These are phyloP conservation scores for Tausonia pullulans DNA, from an alignment of 1,284 basidiomycete genomes.

Conservation along the genomic window DNA sequence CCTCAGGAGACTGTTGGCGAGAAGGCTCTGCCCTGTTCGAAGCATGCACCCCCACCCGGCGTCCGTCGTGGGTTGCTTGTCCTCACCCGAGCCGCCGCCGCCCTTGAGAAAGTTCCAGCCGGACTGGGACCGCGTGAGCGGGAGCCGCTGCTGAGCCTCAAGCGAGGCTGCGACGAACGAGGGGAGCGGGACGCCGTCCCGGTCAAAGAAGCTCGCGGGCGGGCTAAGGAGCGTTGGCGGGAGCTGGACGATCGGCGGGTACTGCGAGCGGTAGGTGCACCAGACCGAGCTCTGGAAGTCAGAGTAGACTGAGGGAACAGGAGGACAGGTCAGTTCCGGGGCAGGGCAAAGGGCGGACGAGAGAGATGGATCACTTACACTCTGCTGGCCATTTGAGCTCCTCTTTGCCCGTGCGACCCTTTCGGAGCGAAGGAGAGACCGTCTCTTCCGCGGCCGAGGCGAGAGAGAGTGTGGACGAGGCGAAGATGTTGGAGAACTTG, in stretches of 20 bases:
- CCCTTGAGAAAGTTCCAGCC: conserved; percentile 40
- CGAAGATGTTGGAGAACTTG: conserved; percentile 32
- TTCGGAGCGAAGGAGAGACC: conserved; percentile 18
- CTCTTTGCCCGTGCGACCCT: conserved; percentile 27
- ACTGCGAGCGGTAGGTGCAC: conserved; percentile 86
- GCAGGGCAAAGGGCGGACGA: background rate
- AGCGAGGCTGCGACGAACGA: conserved; percentile 15
- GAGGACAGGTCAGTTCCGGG: background rate
- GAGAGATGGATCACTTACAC: conserved; percentile 24
- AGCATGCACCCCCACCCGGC: conserved; percentile 98
- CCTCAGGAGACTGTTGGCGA: conserved; percentile 78
- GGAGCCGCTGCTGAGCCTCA: conserved; percentile 11
- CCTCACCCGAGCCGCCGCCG: conserved; percentile 33
- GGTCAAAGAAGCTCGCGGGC: conserved; percentile 35
- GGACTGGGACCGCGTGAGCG: conserved; percentile 31
- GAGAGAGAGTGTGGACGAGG: conserved; percentile 25
- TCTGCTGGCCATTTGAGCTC: conserved; percentile 31
- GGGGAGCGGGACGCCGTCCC: conserved; percentile 31
- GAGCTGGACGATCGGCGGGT: conserved; percentile 62
- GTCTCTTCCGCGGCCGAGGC: conserved; percentile 17
- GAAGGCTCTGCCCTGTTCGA: conserved; percentile 80
- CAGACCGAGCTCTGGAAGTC: conserved; percentile 81
- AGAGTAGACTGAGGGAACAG: conserved; percentile 56
- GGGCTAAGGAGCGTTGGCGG: conserved; percentile 27
- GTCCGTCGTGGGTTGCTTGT: conserved; percentile 81